These are phyloP conservation scores for Bocquillonia castaneifolia DNA, from an alignment of 441 rosid species.

Conservation along the genomic window DNA sequence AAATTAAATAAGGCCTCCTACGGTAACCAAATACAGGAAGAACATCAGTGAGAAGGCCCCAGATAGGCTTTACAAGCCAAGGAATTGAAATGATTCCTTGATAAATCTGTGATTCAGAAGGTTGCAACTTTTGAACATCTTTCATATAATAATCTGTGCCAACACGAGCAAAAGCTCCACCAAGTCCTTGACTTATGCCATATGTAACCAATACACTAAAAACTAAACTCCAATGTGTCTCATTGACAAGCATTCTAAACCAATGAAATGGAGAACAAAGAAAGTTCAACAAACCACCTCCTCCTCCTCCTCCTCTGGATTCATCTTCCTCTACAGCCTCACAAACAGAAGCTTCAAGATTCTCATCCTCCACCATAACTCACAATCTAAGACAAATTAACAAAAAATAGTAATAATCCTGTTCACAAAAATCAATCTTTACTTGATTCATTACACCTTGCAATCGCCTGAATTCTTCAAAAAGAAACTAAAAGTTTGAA, in stretches of 20 bases:
- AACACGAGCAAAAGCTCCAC: slow-evolving; percentile 71
- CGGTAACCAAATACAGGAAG: slow-evolving; percentile 72
- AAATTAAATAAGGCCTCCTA: slow-evolving; percentile 72
- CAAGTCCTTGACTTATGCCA: slow-evolving; percentile 90
- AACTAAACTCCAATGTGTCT: slow-evolving; percentile 94
- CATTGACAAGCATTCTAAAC: slow-evolving; percentile 67
- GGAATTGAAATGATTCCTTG: slow-evolving; percentile 72
- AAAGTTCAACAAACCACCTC: slow-evolving; percentile 22
- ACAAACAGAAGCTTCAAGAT: slow-evolving; percentile 32
- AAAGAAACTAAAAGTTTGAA: neutral
- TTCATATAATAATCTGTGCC: slow-evolving; percentile 93
- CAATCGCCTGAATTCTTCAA: too few relatives aligned
- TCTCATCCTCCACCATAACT: slow-evolving; percentile 51
- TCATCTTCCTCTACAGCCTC: slow-evolving; percentile 33
- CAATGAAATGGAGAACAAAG: slow-evolving; percentile 58
- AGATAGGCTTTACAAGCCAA: slow-evolving; percentile 90
- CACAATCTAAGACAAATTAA: slow-evolving; percentile 6
- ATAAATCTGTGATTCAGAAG: slow-evolving; percentile 86
- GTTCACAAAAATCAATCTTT: slow-evolving; percentile 16
- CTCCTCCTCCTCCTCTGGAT: slow-evolving; percentile 16
- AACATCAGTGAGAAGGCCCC: slow-evolving; percentile 97
- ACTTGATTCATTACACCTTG: slow-evolving; percentile 1
- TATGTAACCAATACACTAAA: slow-evolving; percentile 69
- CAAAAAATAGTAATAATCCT: slow-evolving; percentile 7
- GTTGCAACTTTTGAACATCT: slow-evolving; percentile 92